Evolutionary conservation across 352 stramenopile species (phyloP), one percentile per base, ranked within the genome.

Genomic region (Globisporangium middletonii): DNA sequence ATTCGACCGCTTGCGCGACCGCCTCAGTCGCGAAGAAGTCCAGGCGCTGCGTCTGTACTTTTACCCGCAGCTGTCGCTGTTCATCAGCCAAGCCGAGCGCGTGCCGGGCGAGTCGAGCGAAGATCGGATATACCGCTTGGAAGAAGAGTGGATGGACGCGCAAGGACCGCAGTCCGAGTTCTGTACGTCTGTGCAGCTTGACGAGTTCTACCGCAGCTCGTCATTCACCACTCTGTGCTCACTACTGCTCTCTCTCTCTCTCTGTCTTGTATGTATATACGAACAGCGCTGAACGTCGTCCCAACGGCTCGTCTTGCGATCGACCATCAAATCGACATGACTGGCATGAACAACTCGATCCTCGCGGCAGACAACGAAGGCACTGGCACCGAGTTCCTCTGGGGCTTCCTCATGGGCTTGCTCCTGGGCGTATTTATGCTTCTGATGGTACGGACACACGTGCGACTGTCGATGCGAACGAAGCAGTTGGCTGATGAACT

Each of bases 341-440:
- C 82, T 2, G 78, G 78, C 51, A 82, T 93, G 70, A 88, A 85
- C 69, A 85, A 77, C 50, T 90, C 85, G 19, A 89, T 93, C 53
- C 59, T 94, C 59, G 79, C 78, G 45, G 82, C 79, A 28, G 85
- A 95, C 56, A 95, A 95, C 48, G 85, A 95, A 88, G 85, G 85
- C 58, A 95, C 85, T 11, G 79, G 81, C 43, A 92, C 84, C 13
- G 85, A 95, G 67, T 93, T 95, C 67, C 64, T 95, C 9, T 95
- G 85, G 85, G 85, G 85, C 13, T 89, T 95, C 60, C 70, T 92
- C 43, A 95, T 95, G 85, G 85, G 85, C 12, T 68, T 95, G 26
- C 63, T 95, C 43, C 71, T 95, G 43, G 85, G 85, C 55, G 84
- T 95, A 69, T 95, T 95, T 75, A 95, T 95, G 85, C 73, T 95